Evolutionary conservation across 441 rosid species (phyloP), one percentile per base, ranked within the genome.

Genomic region (Metrosideros polymorpha): DNA sequence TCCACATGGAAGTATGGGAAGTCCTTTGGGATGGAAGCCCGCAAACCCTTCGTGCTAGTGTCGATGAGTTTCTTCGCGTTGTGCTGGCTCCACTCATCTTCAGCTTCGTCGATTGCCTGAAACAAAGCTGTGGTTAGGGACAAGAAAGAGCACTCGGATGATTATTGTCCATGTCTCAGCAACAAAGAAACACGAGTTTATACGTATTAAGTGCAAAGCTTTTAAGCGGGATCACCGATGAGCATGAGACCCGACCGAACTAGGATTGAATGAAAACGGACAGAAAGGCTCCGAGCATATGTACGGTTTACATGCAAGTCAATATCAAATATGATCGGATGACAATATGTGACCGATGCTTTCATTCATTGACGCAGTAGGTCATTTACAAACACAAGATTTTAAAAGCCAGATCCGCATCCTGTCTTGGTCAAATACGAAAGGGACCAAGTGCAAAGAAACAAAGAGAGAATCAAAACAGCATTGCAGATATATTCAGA

Each of bases 41-140:
- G 94, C 82, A 97, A 88, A 77, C 99, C 98, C 87, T 94, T 97
- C 83, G 87, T 91, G 82, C 96, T 94, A 3, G 99, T 97, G 87
- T 96, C 98, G 4, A 94, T 97, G n/a, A 97, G 94, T 91, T 92
- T 97, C 92, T 96, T 97, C n/a, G 98, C 96, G 66, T 94, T 94
- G 88, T 97, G 99, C 79, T 95, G 99, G 92, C 98, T 97, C 99
- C 98, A 96, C 86, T 97, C 98, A 35, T 96, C 98, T 88, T 97
- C 98, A 2, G 99, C 99, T 91, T 97, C 97, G 3, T 95, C 97
- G 14, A 95, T 95, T 22, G 97, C 98, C 95, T 92, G 91, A 82
- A 86, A 66, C 83, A 86, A 57, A 83, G 71, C 47, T 55, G 3
- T 8, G 63, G 32, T 88, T 47, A 87, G 82, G 84, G 57, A n/a